These are phyloP conservation scores for Ophiostoma tasmaniense DNA, from an alignment of 2,329 filamentous ascomycete genomes.

Conservation along the genomic window DNA sequence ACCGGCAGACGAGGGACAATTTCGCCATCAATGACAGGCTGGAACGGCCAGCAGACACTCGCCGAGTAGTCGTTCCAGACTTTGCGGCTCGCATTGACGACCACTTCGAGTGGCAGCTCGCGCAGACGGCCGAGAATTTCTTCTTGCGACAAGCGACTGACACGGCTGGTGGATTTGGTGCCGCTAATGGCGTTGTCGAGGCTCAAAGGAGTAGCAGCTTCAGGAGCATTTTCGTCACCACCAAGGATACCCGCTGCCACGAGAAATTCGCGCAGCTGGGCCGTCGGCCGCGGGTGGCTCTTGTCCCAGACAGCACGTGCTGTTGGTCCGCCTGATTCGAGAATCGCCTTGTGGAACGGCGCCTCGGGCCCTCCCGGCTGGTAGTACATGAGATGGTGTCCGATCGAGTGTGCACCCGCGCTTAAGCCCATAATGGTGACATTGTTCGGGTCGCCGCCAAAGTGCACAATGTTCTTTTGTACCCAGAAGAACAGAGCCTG, in stretches of 20 bases:
- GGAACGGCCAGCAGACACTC: conserved; percentile 54
- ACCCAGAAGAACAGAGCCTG: conserved; percentile 52
- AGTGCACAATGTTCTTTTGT: conserved; percentile 46
- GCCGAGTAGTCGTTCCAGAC: conserved; percentile 38
- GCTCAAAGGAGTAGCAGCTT: conserved; percentile 17
- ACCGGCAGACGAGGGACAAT: conserved; percentile 51
- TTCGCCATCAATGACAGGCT: conserved; percentile 56
- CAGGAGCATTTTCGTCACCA: neutral
- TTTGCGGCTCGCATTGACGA: conserved; percentile 34
- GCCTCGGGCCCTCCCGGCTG: neutral
- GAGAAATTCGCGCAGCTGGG: conserved; percentile 49
- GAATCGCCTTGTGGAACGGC: conserved; percentile 42
- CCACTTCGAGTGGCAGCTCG: conserved; percentile 30
- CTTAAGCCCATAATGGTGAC: conserved; percentile 55
- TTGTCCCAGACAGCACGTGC: conserved; percentile 45
- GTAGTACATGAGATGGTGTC: conserved; percentile 53
- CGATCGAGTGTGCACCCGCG: conserved; percentile 59
- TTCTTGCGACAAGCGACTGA: neutral
- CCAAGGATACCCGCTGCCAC: conserved; percentile 32
- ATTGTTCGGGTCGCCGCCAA: conserved; percentile 51
- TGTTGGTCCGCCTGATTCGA: conserved; percentile 50
- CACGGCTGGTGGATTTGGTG: no score
- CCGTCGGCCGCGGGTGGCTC: conserved; percentile 47
- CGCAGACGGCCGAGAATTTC: conserved; percentile 44
- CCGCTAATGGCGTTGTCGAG: neutral